Evolutionary conservation across 1,284 basidiomycete genomes (phyloP), one percentile per base, ranked within the genome.

Genomic region (Boletus semigastroideus): DNA sequence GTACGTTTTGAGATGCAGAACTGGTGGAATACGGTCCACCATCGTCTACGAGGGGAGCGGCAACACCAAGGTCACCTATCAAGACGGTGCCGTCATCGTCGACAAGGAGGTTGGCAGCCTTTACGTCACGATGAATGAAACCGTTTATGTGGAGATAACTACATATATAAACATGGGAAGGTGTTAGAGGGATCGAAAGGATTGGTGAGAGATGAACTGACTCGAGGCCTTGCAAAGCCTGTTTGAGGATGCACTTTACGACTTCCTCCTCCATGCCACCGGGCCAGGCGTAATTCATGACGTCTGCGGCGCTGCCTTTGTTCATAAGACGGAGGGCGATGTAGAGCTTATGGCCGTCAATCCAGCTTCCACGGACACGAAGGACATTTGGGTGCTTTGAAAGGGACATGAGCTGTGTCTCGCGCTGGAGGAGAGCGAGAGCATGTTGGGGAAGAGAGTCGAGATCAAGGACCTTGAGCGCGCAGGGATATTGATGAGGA

Each of bases 301-400:
- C 84, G 69, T 94, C 91, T 49, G 89, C 86, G 14, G 89, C 89
- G 60, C 88, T 92, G 28, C 91, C 91, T 54, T 85, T 87, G 61
- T 85, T 90, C 92, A 95, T 95, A 53, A 95, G 81, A 37, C 93
- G 87, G 50, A 93, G 78, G 4, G 93, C 92, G 55, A 95, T 95
- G 67, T 85, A 83, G 5, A 95, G 78, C 64, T 90, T 90, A 67
- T 88, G 83, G 36, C 88, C 92, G 8, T 84, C 77, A 62, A 91
- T 83, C 93, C 93, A 95, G 38, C 86, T 87, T 12, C 92, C 92
- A 59, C 93, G 84, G 2, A 95, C 93, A 52, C 92, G 84, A 17
- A 95, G 78, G 7, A 95, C 90, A 60, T 95, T 94, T 25, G 92
- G 92, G 59, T 95, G 92, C 65, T 95, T 95, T n/a, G 86, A 90